phyloP scores from a whole-genome alignment of 78 protist genomes.

The Bigelowiella natans region DNA sequence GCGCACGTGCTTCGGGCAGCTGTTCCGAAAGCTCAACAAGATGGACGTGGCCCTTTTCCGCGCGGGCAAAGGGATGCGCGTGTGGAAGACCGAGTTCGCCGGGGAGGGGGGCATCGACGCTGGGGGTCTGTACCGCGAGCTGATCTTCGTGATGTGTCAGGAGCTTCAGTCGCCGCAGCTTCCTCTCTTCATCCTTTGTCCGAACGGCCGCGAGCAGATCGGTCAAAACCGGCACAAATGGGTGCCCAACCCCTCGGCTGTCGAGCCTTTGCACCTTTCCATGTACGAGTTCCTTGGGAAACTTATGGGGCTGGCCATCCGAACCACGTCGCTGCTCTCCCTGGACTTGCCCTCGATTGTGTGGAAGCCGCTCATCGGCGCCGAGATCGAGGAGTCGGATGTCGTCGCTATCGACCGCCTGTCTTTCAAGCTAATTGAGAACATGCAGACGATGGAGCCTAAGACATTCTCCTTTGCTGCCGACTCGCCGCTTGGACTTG shows the following conservation, averaged over 20 bases:
- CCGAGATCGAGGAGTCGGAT: neutral
- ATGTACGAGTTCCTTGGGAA: conserved; percentile 2
- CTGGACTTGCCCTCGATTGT: conserved; percentile 5
- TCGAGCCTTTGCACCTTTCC: neutral
- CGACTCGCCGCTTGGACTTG: neutral
- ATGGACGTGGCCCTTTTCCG: neutral
- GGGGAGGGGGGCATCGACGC: neutral
- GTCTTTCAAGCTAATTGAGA: neutral
- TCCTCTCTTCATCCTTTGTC: neutral
- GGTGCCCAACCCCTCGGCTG: neutral
- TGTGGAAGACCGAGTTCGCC: neutral
- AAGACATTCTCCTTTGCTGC: neutral
- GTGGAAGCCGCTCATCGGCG: conserved; percentile 7
- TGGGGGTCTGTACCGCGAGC: neutral
- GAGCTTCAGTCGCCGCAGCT: neutral
- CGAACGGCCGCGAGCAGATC: neutral
- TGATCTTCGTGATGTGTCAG: neutral
- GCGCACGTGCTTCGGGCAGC: conserved; percentile 5
- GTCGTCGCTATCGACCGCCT: neutral
- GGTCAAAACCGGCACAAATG: conserved; percentile 11
- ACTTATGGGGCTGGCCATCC: conserved; percentile 2
- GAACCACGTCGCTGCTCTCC: neutral
- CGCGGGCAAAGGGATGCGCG: neutral
- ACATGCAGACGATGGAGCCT: neutral
- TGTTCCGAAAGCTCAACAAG: neutral